Conservation (phyloP, 371 early-diverging fungal species). For the Apophysomyces trapeziformis region DNA sequence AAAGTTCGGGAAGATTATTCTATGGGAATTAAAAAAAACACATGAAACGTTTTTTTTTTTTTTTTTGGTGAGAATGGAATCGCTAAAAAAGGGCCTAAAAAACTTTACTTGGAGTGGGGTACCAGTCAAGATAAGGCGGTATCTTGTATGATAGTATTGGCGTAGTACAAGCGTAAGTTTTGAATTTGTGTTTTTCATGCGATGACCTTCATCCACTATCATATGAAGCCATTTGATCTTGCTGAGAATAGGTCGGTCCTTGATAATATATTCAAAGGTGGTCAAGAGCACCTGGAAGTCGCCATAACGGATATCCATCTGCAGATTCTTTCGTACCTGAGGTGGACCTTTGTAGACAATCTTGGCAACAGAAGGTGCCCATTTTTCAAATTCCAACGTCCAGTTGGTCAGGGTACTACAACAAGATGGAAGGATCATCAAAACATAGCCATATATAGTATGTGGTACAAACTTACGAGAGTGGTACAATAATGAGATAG, state of each 20-base stretch:
- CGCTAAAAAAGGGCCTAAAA: too few species aligned
- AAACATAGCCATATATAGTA: not conserved
- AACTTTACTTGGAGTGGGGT: conserved; percentile 91
- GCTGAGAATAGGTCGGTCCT: conserved; percentile 81
- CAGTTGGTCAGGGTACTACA: conserved; percentile 91
- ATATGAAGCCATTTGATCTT: conserved; percentile 93
- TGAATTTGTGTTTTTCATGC: conserved; percentile 95
- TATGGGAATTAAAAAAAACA: conserved; percentile 24
- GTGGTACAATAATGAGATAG: conserved; percentile 90
- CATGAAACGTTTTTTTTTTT: not conserved
- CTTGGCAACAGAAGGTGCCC: conserved; percentile 92
- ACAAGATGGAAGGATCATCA: not conserved
- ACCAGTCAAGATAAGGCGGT: conserved; percentile 98
- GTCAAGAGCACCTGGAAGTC: conserved; percentile 96
- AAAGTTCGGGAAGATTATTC: conserved; percentile 99
- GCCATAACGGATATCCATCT: conserved; percentile 71
- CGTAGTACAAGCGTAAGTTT: conserved; percentile 87
- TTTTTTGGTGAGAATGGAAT: not conserved
- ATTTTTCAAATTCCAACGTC: conserved; percentile 96
- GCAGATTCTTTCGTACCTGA: conserved; percentile 69
- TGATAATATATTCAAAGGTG: conserved; percentile 97
- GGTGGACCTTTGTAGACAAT: conserved; percentile 93
- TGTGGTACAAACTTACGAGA: conserved; percentile 66
- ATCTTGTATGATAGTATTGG: conserved; percentile 82
- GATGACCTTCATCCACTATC: conserved; percentile 99